Conservation (phyloP, 306 rosid genomes). For the Castanea mollissima region DNA sequence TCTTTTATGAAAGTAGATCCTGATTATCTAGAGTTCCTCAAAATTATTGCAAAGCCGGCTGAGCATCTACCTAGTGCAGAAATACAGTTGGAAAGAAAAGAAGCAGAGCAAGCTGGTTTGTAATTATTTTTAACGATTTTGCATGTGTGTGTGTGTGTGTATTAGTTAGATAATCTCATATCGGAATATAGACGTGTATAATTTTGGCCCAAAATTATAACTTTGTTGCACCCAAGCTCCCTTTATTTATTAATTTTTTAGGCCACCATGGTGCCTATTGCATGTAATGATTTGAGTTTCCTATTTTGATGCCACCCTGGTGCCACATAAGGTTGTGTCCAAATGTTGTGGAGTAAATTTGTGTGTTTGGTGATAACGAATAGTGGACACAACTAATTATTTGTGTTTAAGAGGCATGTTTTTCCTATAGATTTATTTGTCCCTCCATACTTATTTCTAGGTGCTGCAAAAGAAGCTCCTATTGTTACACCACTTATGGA, state of each 20-base stretch:
- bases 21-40: conserved; percentile 91
- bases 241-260: background rate
- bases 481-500: conserved; percentile 92
- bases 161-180: background rate
- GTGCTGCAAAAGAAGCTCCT: conserved; percentile 67
- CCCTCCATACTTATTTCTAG: conserved; percentile 38
- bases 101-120: conserved; percentile 95
- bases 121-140: conserved; percentile 28
- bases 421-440: conserved; percentile 7
- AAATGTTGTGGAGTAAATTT: background rate
- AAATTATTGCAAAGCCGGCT: conserved; percentile 72
- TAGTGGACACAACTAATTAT: background rate
- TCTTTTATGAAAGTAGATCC: conserved; percentile 57
- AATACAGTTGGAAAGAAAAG: conserved; percentile 94
- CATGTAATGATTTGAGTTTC: conserved; percentile 3
- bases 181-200: background rate
- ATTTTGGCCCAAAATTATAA: background rate
- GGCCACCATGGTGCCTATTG: background rate
- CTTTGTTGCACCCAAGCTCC: background rate
- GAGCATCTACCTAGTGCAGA: conserved; percentile 99
- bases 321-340: conserved; percentile 14
- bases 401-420: background rate
- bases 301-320: background rate
- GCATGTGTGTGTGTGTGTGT: background rate
- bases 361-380: background rate